Evolutionary conservation across 2,329 filamentous ascomycete genomes (phyloP).

Genomic region (Epichloe uncinata): DNA sequence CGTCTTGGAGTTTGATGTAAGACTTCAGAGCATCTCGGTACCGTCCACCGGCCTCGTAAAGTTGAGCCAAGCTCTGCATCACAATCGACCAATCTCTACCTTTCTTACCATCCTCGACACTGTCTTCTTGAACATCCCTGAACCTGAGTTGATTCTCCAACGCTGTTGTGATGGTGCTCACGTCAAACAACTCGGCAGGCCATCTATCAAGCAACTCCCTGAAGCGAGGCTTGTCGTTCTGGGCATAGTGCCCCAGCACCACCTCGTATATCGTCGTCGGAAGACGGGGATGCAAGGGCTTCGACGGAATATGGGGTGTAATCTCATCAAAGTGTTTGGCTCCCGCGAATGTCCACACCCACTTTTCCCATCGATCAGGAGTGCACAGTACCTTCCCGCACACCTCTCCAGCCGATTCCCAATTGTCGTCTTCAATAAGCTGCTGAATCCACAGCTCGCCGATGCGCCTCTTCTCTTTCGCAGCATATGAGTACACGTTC

Average conservation of each 20-base stretch:
- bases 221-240: slow-evolving; percentile 60
- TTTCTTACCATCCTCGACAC: slow-evolving; percentile 56
- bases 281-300: slow-evolving; percentile 65
- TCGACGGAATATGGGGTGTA: slow-evolving; percentile 64
- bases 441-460: slow-evolving; percentile 91
- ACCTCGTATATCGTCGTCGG: slow-evolving; percentile 78
- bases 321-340: slow-evolving; percentile 84
- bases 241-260: slow-evolving; percentile 78
- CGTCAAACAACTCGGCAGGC: slow-evolving; percentile 74
- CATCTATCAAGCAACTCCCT: slow-evolving; percentile 69
- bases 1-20: slow-evolving; percentile 85
- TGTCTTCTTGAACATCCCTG: slow-evolving; percentile 61
- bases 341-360: slow-evolving; percentile 85
- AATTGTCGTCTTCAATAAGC: slow-evolving; percentile 60
- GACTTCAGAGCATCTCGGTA: slow-evolving; percentile 75
- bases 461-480: slow-evolving; percentile 80
- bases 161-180: slow-evolving; percentile 59
- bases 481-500: slow-evolving; percentile 49
- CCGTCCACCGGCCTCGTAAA: slow-evolving; percentile 71
- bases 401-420: slow-evolving; percentile 64
- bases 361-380: slow-evolving; percentile 81
- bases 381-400: slow-evolving; percentile 74
- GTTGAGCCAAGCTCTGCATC: slow-evolving; percentile 70
- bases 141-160: slow-evolving; percentile 74
- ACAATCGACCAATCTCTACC: slow-evolving; percentile 80